Evolutionary conservation across 441 rosid genomes (phyloP).

Genomic region (California macrophylla): DNA sequence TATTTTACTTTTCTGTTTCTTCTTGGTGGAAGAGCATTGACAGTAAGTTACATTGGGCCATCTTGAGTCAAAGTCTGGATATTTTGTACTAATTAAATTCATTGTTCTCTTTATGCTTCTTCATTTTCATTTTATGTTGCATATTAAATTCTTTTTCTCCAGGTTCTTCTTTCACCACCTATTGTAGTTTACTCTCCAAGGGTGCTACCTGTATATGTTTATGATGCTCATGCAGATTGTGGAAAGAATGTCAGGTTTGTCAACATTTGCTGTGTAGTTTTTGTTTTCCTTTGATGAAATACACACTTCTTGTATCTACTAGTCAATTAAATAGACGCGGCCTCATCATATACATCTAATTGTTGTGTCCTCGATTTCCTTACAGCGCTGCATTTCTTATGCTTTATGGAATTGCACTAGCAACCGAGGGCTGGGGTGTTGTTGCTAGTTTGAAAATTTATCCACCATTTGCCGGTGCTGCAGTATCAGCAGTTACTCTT

Average conservation of each 20-base stretch:
- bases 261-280: slow-evolving; percentile 15
- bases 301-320: slow-evolving; percentile 6
- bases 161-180: slow-evolving; percentile 99
- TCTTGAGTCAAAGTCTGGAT: slow-evolving; percentile 12
- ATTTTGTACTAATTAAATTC: slow-evolving; percentile 15
- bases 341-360: slow-evolving; percentile 18
- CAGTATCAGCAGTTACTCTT: slow-evolving; percentile 95
- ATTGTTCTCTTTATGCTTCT: slow-evolving; percentile 3
- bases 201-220: slow-evolving; percentile 95
- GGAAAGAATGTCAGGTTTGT: slow-evolving; percentile 98
- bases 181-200: slow-evolving; percentile 98
- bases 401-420: slow-evolving; percentile 97
- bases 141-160: slow-evolving; percentile 15
- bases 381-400: slow-evolving; percentile 90
- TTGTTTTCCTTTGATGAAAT: slow-evolving; percentile 3
- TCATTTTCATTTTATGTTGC: slow-evolving; percentile 14
- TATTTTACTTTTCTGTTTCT: slow-evolving; percentile 91
- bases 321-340: not conserved
- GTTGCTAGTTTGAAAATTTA: slow-evolving; percentile 95
- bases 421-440: slow-evolving; percentile 99
- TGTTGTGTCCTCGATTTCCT: slow-evolving; percentile 12
- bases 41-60: slow-evolving; percentile 47
- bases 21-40: slow-evolving; percentile 94
- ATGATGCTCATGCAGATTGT: slow-evolving; percentile 98
- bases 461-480: slow-evolving; percentile 99